A percentile compares a stretch with the other conserved stretches of the same genome.
phyloP scores from a whole-genome alignment of 345 rosid genomes.

The Theobroma cacao region DNA sequence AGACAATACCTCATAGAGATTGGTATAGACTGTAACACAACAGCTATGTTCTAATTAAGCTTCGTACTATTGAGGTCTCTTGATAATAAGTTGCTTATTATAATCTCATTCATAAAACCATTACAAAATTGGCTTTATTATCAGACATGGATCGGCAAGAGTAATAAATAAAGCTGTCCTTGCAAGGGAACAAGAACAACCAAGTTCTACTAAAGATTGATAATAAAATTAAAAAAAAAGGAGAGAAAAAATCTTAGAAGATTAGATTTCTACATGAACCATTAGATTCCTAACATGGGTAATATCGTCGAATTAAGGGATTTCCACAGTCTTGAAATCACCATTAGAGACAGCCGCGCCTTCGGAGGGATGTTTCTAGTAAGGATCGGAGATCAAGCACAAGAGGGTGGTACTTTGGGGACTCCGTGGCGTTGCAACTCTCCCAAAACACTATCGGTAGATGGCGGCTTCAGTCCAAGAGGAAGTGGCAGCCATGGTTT shows the following conservation, averaged over 20 bases:
- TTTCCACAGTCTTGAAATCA: neutral
- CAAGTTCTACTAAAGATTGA: neutral
- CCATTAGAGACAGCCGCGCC: neutral
- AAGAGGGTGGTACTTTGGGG: slow-evolving; percentile 55
- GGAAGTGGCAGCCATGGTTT: slow-evolving; percentile 91
- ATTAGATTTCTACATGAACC: slow-evolving; percentile 22
- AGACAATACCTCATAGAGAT: too few relatives aligned
- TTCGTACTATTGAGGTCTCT: too few relatives aligned
- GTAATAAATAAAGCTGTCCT: slow-evolving; percentile 8
- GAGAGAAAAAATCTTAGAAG: neutral
- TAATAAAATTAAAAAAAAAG: neutral
- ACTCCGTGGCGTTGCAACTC: slow-evolving; percentile 80
- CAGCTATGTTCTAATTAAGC: too few relatives aligned
- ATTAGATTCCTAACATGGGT: slow-evolving; percentile 22
- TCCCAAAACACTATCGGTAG: slow-evolving; percentile 56
- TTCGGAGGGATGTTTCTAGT: neutral
- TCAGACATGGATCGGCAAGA: neutral
- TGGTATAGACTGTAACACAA: too few relatives aligned
- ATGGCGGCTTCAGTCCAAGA: slow-evolving; percentile 71
- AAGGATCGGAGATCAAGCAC: slow-evolving; percentile 20
- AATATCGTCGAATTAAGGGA: slow-evolving; percentile 43
- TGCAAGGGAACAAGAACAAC: slow-evolving; percentile 11
- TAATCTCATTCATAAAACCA: slow-evolving; percentile 1
- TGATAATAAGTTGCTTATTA: neutral
- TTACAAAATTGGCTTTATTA: slow-evolving; percentile 5